A percentile compares a stretch with the other conserved stretches of the same genome.
These are phyloP conservation scores for Neurospora sp. DNA, from an alignment of 495 filamentous ascomycete species.

Conservation along the genomic window DNA sequence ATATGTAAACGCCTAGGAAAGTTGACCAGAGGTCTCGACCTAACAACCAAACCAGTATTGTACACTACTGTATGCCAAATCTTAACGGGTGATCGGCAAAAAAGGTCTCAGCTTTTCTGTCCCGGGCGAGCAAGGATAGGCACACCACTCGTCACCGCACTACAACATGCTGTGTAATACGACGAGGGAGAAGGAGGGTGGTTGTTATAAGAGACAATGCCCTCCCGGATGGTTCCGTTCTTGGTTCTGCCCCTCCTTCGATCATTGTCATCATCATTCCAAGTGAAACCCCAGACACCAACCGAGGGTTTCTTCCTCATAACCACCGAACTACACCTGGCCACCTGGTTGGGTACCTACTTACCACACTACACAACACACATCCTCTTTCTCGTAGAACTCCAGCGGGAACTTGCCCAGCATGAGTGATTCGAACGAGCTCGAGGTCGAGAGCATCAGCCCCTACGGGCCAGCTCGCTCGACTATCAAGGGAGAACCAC, in stretches of 20 bases:
- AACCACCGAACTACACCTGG: background rate
- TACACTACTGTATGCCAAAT: too few relatives aligned
- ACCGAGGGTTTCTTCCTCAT: background rate
- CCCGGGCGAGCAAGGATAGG: background rate
- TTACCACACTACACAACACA: background rate
- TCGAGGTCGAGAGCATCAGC: conserved; percentile 42
- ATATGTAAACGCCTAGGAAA: too few relatives aligned
- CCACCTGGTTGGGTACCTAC: background rate
- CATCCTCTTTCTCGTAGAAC: background rate
- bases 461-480: conserved; percentile 56
- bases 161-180: background rate
- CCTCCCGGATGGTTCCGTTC: background rate
- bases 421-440: conserved; percentile 25
- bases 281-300: background rate
- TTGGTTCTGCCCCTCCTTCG: background rate
- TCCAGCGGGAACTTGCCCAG: background rate
- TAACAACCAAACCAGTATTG: too few relatives aligned
- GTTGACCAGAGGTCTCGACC: too few relatives aligned
- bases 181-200: background rate
- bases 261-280: background rate
- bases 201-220: background rate
- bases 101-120: too few relatives aligned
- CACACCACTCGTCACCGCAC: background rate
- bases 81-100: too few relatives aligned
- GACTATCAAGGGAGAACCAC: conserved; percentile 46